A percentile compares a stretch with the other conserved stretches of the same genome.
phyloP scores from a whole-genome alignment of 225 moss, liverwort and hornwort genomes.

The Bryum argenteum region DNA sequence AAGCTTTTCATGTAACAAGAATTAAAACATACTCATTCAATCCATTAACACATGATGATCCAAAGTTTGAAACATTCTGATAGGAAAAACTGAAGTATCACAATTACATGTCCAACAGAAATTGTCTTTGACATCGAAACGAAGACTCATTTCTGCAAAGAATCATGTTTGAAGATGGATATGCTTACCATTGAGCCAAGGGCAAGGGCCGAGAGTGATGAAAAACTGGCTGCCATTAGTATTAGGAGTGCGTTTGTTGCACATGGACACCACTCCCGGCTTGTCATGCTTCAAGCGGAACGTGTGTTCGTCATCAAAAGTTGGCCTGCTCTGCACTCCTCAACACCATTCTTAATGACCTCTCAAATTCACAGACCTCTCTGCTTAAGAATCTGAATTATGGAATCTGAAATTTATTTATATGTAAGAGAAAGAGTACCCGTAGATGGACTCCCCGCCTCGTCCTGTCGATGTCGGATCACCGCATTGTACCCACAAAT shows the following conservation, averaged over 20 bases:
- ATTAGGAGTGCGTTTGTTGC: constrained; percentile 65
- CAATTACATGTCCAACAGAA: no score
- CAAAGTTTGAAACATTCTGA: no score
- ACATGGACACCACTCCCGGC: constrained; percentile 82
- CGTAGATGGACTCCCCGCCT: constrained; percentile 87
- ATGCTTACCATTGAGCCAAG: constrained; percentile 75
- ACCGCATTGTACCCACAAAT: constrained; percentile 84
- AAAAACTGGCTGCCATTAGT: constrained; percentile 89
- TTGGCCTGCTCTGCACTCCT: constrained; percentile 44
- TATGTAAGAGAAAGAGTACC: constrained; percentile 30
- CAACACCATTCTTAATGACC: background rate
- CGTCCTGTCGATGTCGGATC: constrained; percentile 79
- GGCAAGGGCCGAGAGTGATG: constrained; percentile 71
- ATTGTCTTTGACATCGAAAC: no score
- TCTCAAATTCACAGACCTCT: background rate
- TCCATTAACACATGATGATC: no score
- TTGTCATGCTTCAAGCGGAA: constrained; percentile 66
- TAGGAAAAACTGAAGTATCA: no score
- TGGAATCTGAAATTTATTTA: no score
- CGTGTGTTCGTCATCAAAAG: constrained; percentile 72
- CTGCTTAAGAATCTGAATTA: no score
- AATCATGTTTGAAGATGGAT: background rate
- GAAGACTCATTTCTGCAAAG: no score
- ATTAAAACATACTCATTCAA: no score
- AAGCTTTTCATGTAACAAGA: no score